phyloP scores from a whole-genome alignment of 2,329 filamentous ascomycete genomes.

The Colletotrichum sp. region DNA sequence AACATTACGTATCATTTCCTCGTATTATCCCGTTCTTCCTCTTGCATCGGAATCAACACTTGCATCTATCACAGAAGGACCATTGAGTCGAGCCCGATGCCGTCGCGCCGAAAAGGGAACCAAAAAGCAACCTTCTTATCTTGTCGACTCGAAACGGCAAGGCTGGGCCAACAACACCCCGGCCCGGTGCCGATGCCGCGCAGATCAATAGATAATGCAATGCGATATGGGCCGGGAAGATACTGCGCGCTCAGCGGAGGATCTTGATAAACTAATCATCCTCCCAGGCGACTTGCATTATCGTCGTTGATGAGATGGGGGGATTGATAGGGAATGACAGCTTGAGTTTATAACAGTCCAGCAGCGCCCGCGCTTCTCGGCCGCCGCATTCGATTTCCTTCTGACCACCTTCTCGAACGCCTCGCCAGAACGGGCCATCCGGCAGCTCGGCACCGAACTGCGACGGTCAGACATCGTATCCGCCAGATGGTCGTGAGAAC shows the following conservation, averaged over 20 bases:
- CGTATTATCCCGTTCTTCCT: not conserved
- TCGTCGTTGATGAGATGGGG: not conserved
- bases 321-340: not conserved
- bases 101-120: not conserved
- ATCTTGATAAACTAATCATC: not conserved
- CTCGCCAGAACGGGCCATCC: not conserved
- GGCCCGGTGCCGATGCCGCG: constrained; percentile 2
- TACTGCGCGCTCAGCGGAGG: not conserved
- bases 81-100: not conserved
- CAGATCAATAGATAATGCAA: constrained; percentile 21
- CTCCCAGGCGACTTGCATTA: not conserved
- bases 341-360: not conserved
- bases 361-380: not conserved
- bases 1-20: not conserved
- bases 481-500: not conserved
- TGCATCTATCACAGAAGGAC: not conserved
- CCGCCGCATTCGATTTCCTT: not conserved
- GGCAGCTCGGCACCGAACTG: constrained; percentile 9
- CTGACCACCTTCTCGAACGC: not conserved
- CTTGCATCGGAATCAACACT: not conserved
- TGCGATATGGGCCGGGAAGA: not conserved
- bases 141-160: not conserved
- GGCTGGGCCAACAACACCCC: constrained; percentile 4
- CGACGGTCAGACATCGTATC: not conserved
- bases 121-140: constrained; percentile 21